These are phyloP conservation scores for Sordariomycetes sp. DNA, from an alignment of 2,329 filamentous ascomycete species.

Conservation along the genomic window DNA sequence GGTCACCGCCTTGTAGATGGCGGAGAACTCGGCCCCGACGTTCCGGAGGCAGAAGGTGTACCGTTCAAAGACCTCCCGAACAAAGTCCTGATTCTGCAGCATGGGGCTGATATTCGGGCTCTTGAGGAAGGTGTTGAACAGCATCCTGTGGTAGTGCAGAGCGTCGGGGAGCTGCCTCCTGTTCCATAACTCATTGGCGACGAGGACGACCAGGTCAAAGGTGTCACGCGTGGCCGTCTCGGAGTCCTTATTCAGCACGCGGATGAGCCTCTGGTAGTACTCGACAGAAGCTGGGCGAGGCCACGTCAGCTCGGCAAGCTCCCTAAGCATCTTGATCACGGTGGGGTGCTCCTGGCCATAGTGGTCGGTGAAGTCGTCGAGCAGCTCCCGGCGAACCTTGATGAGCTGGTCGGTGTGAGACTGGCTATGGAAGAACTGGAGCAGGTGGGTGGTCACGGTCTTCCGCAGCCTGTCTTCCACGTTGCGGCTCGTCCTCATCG, in stretches of 20 bases:
- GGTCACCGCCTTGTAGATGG: slow-evolving; percentile 20
- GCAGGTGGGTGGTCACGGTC: slow-evolving; percentile 14
- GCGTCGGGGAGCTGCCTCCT: slow-evolving; percentile 25
- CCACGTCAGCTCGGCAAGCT: slow-evolving; percentile 21
- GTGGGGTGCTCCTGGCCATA: slow-evolving; percentile 20
- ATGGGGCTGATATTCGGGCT: slow-evolving; percentile 18
- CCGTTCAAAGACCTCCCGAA: slow-evolving; percentile 19
- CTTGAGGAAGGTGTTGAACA: slow-evolving; percentile 25
- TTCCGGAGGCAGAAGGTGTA: slow-evolving; percentile 23
- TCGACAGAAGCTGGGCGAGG: slow-evolving; percentile 23
- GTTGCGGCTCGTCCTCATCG: slow-evolving; percentile 15
- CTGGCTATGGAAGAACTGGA: slow-evolving; percentile 16
- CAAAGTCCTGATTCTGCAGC: slow-evolving; percentile 20
- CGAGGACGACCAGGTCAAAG: slow-evolving; percentile 23
- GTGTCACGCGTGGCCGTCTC: slow-evolving; percentile 21
- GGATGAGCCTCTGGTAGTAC: slow-evolving; percentile 25
- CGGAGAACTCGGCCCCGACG: slow-evolving; percentile 16
- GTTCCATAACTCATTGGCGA: slow-evolving; percentile 24
- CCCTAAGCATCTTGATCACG: slow-evolving; percentile 24
- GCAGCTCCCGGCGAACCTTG: slow-evolving; percentile 22
- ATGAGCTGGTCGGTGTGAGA: slow-evolving; percentile 22
- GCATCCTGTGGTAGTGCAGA: slow-evolving; percentile 18
- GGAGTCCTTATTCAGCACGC: slow-evolving; percentile 22
- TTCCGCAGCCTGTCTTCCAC: slow-evolving; percentile 17
- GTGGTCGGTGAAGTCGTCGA: slow-evolving; percentile 22